These are phyloP conservation scores for Chytriomyces confervae DNA, from an alignment of 192 early-diverging fungal genomes.

Conservation along the genomic window DNA sequence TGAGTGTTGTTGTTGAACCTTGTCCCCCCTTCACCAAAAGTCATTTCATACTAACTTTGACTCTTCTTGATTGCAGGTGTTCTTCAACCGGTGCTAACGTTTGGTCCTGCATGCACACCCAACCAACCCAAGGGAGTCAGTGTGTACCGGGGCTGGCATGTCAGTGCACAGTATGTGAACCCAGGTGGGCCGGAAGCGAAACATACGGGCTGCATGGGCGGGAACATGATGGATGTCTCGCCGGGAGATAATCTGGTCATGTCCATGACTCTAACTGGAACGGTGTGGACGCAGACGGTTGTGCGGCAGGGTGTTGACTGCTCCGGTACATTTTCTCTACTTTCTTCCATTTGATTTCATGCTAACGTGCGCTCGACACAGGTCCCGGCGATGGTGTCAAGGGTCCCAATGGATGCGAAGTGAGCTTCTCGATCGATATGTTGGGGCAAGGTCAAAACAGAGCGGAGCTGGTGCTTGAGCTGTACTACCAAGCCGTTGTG, in stretches of 20 bases:
- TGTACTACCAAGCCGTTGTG: conserved; percentile 31
- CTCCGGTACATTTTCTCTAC: too few relatives aligned
- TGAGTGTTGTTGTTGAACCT: background rate
- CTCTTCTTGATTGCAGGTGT: too few relatives aligned
- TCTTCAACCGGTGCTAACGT: conserved; percentile 24
- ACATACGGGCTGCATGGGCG: conserved; percentile 22
- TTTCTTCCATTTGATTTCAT: too few relatives aligned
- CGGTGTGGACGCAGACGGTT: conserved; percentile 24
- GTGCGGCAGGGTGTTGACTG: conserved; percentile 15
- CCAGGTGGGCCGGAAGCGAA: background rate
- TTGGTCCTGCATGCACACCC: conserved; percentile 19
- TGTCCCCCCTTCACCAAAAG: background rate
- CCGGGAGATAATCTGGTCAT: conserved; percentile 19
- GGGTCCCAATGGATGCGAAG: conserved; percentile 10
- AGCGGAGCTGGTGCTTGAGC: conserved; percentile 22
- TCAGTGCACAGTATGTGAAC: conserved; percentile 28
- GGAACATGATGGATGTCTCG: conserved; percentile 26
- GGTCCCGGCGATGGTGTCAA: conserved; percentile 6
- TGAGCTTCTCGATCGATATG: conserved; percentile 31
- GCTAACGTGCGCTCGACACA: background rate
- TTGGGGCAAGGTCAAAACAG: conserved; percentile 17
- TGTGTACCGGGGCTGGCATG: conserved; percentile 28
- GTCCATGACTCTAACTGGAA: conserved; percentile 11
- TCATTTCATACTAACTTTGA: too few relatives aligned
- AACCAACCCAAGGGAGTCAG: conserved; percentile 25